Percentiles rank a stretch among this genome's conserved stretches.
phyloP scores from a whole-genome alignment of 257 asterid genomes.

The Primulina tabacum region DNA sequence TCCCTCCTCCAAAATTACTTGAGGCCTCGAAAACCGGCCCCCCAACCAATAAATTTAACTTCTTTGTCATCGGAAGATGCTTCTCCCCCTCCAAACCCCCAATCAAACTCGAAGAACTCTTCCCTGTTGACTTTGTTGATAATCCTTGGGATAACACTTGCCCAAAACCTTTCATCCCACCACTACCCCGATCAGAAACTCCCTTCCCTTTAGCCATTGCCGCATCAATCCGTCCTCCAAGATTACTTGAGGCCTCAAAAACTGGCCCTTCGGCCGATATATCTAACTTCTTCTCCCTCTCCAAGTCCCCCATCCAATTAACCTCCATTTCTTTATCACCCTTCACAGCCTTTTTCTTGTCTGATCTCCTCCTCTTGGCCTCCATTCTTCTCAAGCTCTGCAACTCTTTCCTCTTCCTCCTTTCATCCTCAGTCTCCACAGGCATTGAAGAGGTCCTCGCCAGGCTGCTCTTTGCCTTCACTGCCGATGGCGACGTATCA shows the following conservation, averaged over 20 bases:
- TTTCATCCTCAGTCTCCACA: conserved; percentile 81
- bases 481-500: conserved; percentile 37
- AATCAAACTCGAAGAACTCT: conserved; percentile 34
- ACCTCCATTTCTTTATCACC: conserved; percentile 36
- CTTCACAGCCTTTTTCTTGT: conserved; percentile 61
- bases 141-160: conserved; percentile 43
- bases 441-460: conserved; percentile 82
- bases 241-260: conserved; percentile 24
- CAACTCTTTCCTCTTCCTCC: conserved; percentile 88
- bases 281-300: conserved; percentile 22
- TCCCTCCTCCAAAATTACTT: conserved; percentile 29
- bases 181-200: conserved; percentile 29
- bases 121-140: conserved; percentile 54
- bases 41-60: not conserved
- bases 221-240: conserved; percentile 39
- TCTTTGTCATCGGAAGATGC: conserved; percentile 6
- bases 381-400: conserved; percentile 87
- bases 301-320: conserved; percentile 40
- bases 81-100: conserved; percentile 23
- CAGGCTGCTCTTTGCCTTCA: conserved; percentile 30
- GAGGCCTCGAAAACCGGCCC: conserved; percentile 25
- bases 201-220: conserved; percentile 52
- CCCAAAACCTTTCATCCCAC: conserved; percentile 35
- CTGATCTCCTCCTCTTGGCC: conserved; percentile 86
- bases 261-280: not conserved